Percentiles rank a stretch among this genome's conserved stretches.
Conservation (phyloP, 768 basidiomycete species). For the Pleurotus cornucopiae region DNA sequence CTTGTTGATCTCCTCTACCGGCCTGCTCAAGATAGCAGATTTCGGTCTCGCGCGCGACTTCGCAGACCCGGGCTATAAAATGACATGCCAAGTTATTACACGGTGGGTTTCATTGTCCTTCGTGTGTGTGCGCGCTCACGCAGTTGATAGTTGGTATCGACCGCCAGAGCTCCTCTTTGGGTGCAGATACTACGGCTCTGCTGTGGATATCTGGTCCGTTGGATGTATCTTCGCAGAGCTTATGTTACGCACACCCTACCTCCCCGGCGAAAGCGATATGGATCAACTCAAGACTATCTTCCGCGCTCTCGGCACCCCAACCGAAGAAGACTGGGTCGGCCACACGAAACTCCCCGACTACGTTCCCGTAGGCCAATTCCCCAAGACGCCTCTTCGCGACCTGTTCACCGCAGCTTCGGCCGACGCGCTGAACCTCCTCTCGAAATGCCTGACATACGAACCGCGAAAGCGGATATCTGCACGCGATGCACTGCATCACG, state of each 20-base stretch:
- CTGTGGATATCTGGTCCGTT: conserved; percentile 96
- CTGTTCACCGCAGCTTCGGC: conserved; percentile 89
- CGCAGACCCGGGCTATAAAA: conserved; percentile 90
- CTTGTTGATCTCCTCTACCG: conserved; percentile 86
- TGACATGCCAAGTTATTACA: conserved; percentile 99
- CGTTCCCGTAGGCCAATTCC: conserved; percentile 80
- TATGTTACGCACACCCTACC: conserved; percentile 92
- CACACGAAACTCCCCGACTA: conserved; percentile 91
- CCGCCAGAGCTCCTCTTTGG: conserved; percentile 95
- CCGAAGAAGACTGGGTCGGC: conserved; percentile 97
- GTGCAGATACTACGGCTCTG: conserved; percentile 83
- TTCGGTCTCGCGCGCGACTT: conserved; percentile 98
- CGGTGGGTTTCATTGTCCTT: conserved; percentile 48
- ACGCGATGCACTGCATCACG: conserved; percentile 75
- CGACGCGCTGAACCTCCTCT: conserved; percentile 80
- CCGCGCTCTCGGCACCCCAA: conserved; percentile 91
- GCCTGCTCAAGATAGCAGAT: conserved; percentile 95
- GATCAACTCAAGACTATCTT: conserved; percentile 95
- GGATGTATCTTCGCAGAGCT: conserved; percentile 98
- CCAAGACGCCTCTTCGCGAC: conserved; percentile 75
- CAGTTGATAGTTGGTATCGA: conserved; percentile 81
- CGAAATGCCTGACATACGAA: conserved; percentile 78
- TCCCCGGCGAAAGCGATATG: conserved; percentile 94
- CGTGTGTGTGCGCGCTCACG: not conserved
- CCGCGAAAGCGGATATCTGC: conserved; percentile 80